phyloP scores from a whole-genome alignment of 768 basidiomycete species.

The Lactarius trivialis region DNA sequence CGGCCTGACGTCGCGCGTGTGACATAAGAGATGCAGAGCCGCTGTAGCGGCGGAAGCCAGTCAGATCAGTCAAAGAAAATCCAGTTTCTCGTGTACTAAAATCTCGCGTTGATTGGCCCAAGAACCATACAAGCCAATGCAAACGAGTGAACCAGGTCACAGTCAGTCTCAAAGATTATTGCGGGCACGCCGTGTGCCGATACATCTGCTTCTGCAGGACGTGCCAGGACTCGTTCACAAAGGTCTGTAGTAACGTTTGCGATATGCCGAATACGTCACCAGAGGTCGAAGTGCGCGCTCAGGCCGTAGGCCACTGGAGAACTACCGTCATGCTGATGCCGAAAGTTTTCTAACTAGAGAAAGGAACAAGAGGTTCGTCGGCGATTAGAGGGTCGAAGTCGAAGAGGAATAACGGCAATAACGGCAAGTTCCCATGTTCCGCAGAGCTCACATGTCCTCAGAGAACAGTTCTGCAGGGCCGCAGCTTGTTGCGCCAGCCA shows the following conservation, averaged over 20 bases:
- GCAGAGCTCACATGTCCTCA: background rate
- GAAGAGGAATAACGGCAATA: background rate
- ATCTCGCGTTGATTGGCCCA: background rate
- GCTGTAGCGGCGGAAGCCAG: background rate
- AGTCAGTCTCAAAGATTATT: background rate
- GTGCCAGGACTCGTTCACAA: background rate
- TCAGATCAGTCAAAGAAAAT: background rate
- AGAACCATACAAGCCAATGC: background rate
- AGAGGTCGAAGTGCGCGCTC: background rate
- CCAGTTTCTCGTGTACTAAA: background rate
- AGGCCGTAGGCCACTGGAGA: background rate
- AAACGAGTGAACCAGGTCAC: background rate
- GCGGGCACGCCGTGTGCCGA: background rate
- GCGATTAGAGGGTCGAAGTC: background rate
- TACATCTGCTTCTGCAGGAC: background rate
- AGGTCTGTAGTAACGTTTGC: background rate
- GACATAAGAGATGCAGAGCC: background rate
- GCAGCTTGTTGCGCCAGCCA: background rate
- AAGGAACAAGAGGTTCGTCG: background rate
- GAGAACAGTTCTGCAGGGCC: background rate
- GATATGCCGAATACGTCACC: background rate
- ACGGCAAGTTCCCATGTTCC: background rate
- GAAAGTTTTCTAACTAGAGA: background rate
- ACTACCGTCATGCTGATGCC: background rate
- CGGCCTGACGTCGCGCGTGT: no score